Evolutionary conservation across 495 filamentous ascomycete genomes (phyloP).

Genomic region (Aspergillus bertholletiae): DNA sequence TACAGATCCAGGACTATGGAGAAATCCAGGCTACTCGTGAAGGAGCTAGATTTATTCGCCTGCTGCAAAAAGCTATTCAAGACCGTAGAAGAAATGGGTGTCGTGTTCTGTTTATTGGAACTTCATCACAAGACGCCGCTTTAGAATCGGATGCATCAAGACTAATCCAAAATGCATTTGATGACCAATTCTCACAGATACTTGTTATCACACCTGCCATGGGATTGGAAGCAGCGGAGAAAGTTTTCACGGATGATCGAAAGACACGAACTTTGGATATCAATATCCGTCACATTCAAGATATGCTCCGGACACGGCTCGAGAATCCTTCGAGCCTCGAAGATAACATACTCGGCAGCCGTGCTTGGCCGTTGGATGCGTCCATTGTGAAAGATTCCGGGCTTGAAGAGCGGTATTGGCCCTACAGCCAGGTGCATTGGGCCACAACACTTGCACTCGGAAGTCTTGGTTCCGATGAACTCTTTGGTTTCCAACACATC

Average conservation of each 20-base stretch:
- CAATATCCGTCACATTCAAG: constrained; percentile 67
- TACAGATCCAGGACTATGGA: constrained; percentile 78
- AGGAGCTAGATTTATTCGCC: constrained; percentile 58
- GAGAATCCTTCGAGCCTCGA: constrained; percentile 32
- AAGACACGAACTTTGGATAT: constrained; percentile 54
- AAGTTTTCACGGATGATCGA: constrained; percentile 39
- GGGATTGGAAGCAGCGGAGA: constrained; percentile 29
- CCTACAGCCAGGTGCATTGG: constrained; percentile 59
- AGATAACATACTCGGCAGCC: constrained; percentile 27
- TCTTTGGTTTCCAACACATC: constrained; percentile 39
- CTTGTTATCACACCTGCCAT: constrained; percentile 50
- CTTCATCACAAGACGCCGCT: constrained; percentile 37
- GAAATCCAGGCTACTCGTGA: constrained; percentile 63
- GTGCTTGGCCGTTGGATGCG: constrained; percentile 35
- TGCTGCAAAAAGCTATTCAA: constrained; percentile 68
- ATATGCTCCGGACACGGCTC: constrained; percentile 54
- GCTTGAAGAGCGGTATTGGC: constrained; percentile 53
- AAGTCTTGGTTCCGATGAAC: constrained; percentile 36
- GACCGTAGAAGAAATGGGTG: constrained; percentile 64
- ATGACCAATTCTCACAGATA: constrained; percentile 46
- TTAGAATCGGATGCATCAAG: constrained; percentile 41
- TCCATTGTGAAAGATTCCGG: constrained; percentile 36
- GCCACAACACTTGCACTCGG: constrained; percentile 60
- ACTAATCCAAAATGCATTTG: constrained; percentile 43
- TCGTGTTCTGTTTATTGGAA: constrained; percentile 74